Evolutionary conservation across 257 asterid genomes (phyloP), one percentile per base, ranked within the genome.

Genomic region (Penstemon newberryi): DNA sequence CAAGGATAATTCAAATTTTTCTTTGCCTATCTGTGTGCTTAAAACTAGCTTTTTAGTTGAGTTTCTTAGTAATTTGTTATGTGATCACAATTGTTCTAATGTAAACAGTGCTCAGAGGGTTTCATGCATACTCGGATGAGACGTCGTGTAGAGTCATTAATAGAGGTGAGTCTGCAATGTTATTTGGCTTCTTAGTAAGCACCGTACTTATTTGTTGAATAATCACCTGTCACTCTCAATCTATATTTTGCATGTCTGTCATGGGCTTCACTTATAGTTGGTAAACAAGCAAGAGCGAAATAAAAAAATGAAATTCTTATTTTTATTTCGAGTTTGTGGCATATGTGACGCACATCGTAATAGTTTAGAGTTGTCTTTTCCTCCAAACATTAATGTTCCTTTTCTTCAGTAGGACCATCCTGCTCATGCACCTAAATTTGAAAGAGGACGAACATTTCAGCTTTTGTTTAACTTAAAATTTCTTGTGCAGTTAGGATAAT

Each of bases 41-140:
- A 38, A 52, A 15, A 47, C 43, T 64, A 40, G 13, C 47, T 36
- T 72, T 69, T 61, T 69, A 69, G 38, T 50, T 41, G 25, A 45
- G 56, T 18, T 59, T 63, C 43, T 63, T 57, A 19, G 36, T 46
- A 55, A 39, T 46, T 58, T 62, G 11, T 60, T 62, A 62, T 42
- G 8, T 65, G 8, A 70, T 40, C 71, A 60, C 73, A 12, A 64
- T 11, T 69, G 41, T 66, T 64, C 61, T 77, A 62, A 63, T 70
- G 65, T 72, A 52, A 65, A 65, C 94, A 93, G 98, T 85, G 95
- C 58, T 90, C 98, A 18, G 96, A 90, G 79, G 95, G 94, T 74
- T 93, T 93, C 87, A 90, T 90, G 98, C 98, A 93, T 72, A 90
- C 98, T 57, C 86, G 98, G 75, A 90, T 93, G 98, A 85, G 98